Base-by-base conservation (phyloP, 1,284 basidiomycete species). In the Ustilago nuda region DNA sequence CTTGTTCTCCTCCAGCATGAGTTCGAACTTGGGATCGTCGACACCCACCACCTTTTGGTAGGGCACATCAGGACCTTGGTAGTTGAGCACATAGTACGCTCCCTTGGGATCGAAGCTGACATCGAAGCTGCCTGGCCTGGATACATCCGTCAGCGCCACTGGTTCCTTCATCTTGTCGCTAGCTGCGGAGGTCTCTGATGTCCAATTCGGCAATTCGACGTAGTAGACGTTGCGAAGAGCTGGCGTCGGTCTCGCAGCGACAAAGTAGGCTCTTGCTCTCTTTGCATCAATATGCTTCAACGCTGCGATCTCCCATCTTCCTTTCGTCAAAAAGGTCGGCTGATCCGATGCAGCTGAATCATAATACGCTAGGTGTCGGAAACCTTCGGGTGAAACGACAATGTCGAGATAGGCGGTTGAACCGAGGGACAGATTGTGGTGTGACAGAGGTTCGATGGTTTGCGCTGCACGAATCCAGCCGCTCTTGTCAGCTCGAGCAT, bases 271-370 rank as follows among this genome's bases (percentile, higher is more conserved):
- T 43, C 92, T 84, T 43, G 90, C 89, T 39, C 90, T 90, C 52
- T 89, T 87, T 4, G 88, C 80, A 84, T 97, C 92, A 19, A 97
- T 90, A 2, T 90, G 92, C 61, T 90, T 87, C 63, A 98, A 91
- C 6, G 88, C 89, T 19, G 89, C 89, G 4, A 98, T 93, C 86
- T 99, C 96, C 95, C 95, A 98, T 36, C 90, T 85, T 0, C 95
- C 96, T 2, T 87, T 88, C 0, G 96, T 98, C 37, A 98, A 87
- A 88, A 94, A 84, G 39, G 66, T 51, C 4, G 82, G 81, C 59
- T 60, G 13, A 8, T 65, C 57, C 1, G 67, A 58, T 1, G 48
- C 35, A 0, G 78, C 72, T 8, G 67, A 54, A 11, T 65, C 73
- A 52, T 69, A 84, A 41, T 72, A 79, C 8, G 82, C 82, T 19